Base-by-base conservation (phyloP, 768 basidiomycete species). In the Russula sp. region DNA sequence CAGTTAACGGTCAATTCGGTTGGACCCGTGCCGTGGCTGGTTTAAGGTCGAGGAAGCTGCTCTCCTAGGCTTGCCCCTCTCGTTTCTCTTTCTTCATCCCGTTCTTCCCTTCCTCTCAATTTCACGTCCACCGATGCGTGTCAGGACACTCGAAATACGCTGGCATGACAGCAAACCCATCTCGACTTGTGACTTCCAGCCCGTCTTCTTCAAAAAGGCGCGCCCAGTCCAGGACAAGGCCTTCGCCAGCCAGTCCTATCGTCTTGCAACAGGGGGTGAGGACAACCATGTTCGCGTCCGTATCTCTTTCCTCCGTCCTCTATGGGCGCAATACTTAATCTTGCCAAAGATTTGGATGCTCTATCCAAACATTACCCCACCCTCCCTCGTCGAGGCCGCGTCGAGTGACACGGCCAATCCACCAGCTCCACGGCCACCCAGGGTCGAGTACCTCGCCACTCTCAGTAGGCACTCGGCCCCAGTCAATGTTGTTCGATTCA, bases 151-250 rank as follows among this genome's bases (percentile, higher is more conserved):
- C 48, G 93, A 95, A 77, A 97, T 97, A 70, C 83, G 94, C 66
- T 97, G 93, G 93, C 93, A 97, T 79, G 93, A 94, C 78, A 85
- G 82, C 73, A 92, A 92, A 70, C 93, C 93, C 48, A 95, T 99
- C 74, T 95, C 93, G 47, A 91, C 93, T 16, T 93, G 91, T 73
- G 97, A 99, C 78, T 97, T 97, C 71, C 97, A 98, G 71, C 87
- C 92, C 20, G 71, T 86, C 36, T 76, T 88, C 1, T 90, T 81
- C 78, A 90, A 89, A 78, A 88, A 86, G 73, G 86, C 88, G 76
- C 84, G 87, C 75, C 86, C 87, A 18, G 60, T 69, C 18, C 80
- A 84, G 65, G 77, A 78, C 65, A 78, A 75, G 72, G 79, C 75
- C 65, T 89, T 81, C 70, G 80, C 82, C 9, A 76, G 78, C 20